These are phyloP conservation scores for Knoxdaviesia capensis DNA, from an alignment of 2,329 filamentous ascomycete species.

Conservation along the genomic window DNA sequence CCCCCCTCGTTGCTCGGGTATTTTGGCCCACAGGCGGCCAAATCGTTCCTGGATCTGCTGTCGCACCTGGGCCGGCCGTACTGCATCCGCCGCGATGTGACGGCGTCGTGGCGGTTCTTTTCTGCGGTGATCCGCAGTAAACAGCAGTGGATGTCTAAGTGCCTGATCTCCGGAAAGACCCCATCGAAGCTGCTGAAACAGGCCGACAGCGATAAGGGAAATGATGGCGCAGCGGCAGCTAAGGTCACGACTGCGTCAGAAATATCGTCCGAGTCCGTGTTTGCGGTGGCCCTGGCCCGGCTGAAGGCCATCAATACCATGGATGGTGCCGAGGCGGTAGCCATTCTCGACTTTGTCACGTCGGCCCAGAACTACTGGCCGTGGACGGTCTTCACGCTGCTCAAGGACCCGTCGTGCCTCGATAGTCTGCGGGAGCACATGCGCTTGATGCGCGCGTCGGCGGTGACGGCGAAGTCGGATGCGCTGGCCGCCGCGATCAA, in stretches of 20 bases:
- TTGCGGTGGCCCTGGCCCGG: constrained; percentile 52
- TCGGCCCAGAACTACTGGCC: constrained; percentile 89
- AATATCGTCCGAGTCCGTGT: constrained; percentile 38
- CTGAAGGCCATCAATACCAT: constrained; percentile 43
- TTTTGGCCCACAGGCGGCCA: constrained; percentile 62
- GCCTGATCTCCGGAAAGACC: constrained; percentile 71
- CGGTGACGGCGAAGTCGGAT: constrained; percentile 31
- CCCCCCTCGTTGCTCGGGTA: constrained; percentile 89
- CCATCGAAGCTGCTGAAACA: constrained; percentile 41
- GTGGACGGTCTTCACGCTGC: constrained; percentile 70
- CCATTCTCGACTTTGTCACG: constrained; percentile 71
- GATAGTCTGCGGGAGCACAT: constrained; percentile 52
- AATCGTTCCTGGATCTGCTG: constrained; percentile 63
- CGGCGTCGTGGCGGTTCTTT: constrained; percentile 66
- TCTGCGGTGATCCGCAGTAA: constrained; percentile 71
- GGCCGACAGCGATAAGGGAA: constrained; percentile 33
- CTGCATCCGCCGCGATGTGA: constrained; percentile 40
- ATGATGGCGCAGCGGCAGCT: constrained; percentile 11
- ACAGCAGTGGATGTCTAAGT: constrained; percentile 92
- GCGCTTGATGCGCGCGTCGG: constrained; percentile 30
- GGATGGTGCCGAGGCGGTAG: constrained; percentile 44
- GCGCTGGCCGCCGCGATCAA: constrained; percentile 37
- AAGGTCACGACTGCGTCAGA: constrained; percentile 8
- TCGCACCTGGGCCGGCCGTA: constrained; percentile 61
- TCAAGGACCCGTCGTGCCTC: constrained; percentile 55